Conservation (phyloP, 164 flowering plant genomes). For the Tetracentron sinense region DNA sequence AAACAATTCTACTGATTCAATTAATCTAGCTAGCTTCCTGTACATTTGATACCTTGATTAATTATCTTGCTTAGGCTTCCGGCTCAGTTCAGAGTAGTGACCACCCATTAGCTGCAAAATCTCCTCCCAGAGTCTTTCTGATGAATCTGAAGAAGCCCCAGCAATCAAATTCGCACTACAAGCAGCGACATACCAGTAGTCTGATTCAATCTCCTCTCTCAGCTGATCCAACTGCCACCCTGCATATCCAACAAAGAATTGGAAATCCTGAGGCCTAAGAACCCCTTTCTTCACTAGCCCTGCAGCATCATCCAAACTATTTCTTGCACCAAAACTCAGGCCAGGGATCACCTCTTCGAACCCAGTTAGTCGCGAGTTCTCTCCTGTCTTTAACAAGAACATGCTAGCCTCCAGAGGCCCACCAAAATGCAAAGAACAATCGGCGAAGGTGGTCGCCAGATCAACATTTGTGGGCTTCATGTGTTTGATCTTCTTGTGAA, state of each 20-base stretch:
- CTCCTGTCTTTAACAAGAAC: constrained; percentile 57
- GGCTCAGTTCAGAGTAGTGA: constrained; percentile 82
- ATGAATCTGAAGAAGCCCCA: constrained; percentile 37
- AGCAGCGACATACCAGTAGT: constrained; percentile 84
- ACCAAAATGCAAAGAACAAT: constrained; percentile 80
- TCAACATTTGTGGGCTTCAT: constrained; percentile 71
- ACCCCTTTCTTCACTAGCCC: constrained; percentile 65
- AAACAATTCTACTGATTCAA: too few species aligned
- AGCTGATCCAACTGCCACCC: constrained; percentile 93
- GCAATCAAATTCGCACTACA: constrained; percentile 69
- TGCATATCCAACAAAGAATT: constrained; percentile 88
- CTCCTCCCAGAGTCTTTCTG: constrained; percentile 78
- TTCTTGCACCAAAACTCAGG: constrained; percentile 66
- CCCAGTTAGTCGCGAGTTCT: constrained; percentile 37
- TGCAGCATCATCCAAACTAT: constrained; percentile 72
- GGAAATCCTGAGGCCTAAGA: constrained; percentile 69
- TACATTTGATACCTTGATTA: constrained; percentile 29
- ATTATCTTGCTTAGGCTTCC: constrained; percentile 80
- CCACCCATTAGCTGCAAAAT: constrained; percentile 96
- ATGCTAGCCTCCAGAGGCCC: constrained; percentile 92
- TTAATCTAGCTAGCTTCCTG: constrained; percentile 19
- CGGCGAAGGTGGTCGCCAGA: constrained; percentile 73
- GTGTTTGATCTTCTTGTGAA: constrained; percentile 70
- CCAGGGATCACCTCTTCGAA: constrained; percentile 91
- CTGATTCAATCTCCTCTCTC: constrained; percentile 76